These are phyloP conservation scores for Lophiotrema nucula DNA, from an alignment of 495 filamentous ascomycete genomes.

Conservation along the genomic window DNA sequence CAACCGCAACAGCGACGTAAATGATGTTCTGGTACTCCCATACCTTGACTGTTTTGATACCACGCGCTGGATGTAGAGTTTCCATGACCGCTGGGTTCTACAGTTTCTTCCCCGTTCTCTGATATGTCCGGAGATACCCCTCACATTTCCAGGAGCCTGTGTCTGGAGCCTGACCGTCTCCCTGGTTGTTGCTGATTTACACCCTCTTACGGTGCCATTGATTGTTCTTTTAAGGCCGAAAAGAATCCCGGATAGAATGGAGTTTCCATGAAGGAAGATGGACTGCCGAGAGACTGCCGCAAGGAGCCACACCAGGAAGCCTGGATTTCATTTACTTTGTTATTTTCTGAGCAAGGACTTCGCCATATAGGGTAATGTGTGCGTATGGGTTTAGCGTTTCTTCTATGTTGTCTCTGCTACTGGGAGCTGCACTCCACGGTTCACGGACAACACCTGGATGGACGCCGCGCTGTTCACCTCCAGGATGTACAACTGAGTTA, in stretches of 20 bases:
- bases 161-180: constrained; percentile 5
- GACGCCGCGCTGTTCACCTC: background rate
- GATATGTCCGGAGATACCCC: constrained; percentile 25
- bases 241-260: constrained; percentile 15
- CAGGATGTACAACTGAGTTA: background rate
- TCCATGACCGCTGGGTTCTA: constrained; percentile 24
- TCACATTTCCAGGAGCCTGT: constrained; percentile 10
- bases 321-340: too few species aligned
- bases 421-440: background rate
- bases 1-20: background rate
- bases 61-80: constrained; percentile 24
- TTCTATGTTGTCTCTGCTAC: background rate
- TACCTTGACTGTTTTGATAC: constrained; percentile 8
- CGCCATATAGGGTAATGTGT: constrained; percentile 14
- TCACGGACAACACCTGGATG: constrained; percentile 1
- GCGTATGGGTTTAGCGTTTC: constrained; percentile 3
- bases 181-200: background rate
- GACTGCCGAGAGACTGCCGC: background rate
- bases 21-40: background rate
- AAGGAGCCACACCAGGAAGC: background rate
- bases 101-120: constrained; percentile 18
- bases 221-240: background rate
- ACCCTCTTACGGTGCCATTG: background rate
- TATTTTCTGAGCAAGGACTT: background rate
- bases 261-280: constrained; percentile 1